Evolutionary conservation across 768 basidiomycete species (phyloP), one percentile per base, ranked within the genome.

Genomic region (Lyophyllum atratum): DNA sequence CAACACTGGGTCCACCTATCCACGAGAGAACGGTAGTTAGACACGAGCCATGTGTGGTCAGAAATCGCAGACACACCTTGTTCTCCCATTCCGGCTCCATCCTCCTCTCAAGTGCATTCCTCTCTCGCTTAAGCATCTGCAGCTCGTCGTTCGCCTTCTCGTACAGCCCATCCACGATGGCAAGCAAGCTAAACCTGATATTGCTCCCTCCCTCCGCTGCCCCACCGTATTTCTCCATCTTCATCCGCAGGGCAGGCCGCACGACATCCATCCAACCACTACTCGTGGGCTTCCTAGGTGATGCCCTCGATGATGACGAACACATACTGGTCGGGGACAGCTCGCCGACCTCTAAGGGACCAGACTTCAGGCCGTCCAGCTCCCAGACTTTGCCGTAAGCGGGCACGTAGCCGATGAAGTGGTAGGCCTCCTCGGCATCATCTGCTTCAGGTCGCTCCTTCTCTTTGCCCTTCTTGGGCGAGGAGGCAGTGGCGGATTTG

Each of bases 351-450:
- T 86, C 85, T 9, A 88, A 71, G 5, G 86, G 85, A 0, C 83
- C 85, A 1, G 80, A 75, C 56, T 84, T 84, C 52, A 87, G 75
- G 12, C 86, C 85, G 64, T 87, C 84, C 50, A 88, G 77, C 67
- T 88, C 85, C 85, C 85, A 88, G n/a, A 86, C 85, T 60, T 85
- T 84, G 8, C 84, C 85, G 62, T 78, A 71, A 1, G 78, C 80
- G 4, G 84, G 85, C 31, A 86, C 82, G 62, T 85, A 87, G 10
- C 83, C 84, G 56, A 87, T 85, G 71, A 84, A 87, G 64, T 87
- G 85, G 68, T 81, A 87, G 0, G 73, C 73, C 49, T 85, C 85
- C 39, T 80, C 77, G 17, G 64, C 65, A 9, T 74, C 74, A 1
- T 66, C 72, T 3, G 47, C 17, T 15, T 55, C 37, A 14, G 39